Base-by-base conservation (phyloP, 768 basidiomycete genomes). In the Trametes coccinea region DNA sequence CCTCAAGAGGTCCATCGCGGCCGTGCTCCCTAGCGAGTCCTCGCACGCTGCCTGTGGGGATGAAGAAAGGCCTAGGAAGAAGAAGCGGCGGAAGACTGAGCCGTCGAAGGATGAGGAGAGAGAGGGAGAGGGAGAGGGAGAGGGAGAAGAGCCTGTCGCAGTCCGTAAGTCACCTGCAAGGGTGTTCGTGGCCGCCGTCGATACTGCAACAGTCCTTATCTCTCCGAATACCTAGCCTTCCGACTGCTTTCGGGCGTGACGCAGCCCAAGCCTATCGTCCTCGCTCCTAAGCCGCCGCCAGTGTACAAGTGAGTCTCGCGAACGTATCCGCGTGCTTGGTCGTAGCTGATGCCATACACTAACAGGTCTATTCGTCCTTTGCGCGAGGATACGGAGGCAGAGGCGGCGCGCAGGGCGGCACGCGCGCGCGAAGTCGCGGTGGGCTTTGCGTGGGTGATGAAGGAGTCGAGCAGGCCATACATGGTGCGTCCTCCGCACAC, bases 381-480 rank as follows among this genome's bases (percentile, higher is more conserved):
- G 7, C 63, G 53, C 30, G 75, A 75, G 56, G 75, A 76, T 50
- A 69, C 69, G 6, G 63, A 65, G 10, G 55, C 49, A 10, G 71
- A 75, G 33, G 74, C 72, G 2, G 54, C 62, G 22, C 34, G 61
- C 4, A 67, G 75, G 30, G 66, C 62, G 3, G 37, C 60, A 2
- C 72, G 67, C 14, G 74, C 74, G 1, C 60, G 53, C 9, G 70
- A 66, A 3, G 66, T 64, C 39, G 74, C 73, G 5, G 74, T 76
- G 9, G 73, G 75, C 39, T 58, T 67, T 4, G 62, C 59, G 5
- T 67, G 67, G 65, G 59, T 76, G 29, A 13, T 68, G 37, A 48
- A 53, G 6, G 66, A 70, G 59, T 71, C 72, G 6, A 56, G 30
- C 7, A 69, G 63, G 39, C 55, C 64, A 9, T 59, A 58, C 41